Conservation (phyloP, 768 basidiomycete species). For the Tephrocybe sp. region DNA sequence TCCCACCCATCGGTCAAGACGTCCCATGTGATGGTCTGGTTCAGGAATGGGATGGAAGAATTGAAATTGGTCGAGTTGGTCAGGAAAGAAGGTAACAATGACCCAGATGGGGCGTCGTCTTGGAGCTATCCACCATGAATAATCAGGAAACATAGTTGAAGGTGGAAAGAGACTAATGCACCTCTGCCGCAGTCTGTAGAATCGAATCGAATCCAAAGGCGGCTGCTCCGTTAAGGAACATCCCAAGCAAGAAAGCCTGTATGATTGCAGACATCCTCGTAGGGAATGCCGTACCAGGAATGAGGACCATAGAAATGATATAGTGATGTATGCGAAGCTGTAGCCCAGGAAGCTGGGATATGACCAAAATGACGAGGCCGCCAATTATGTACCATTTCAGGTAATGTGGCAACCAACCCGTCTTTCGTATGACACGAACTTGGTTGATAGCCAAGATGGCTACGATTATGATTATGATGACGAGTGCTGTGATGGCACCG, state of each 20-base stretch:
- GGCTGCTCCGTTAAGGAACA: conserved; percentile 79
- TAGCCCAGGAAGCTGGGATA: conserved; percentile 69
- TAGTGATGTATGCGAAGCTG: conserved; percentile 82
- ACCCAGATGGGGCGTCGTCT: conserved; percentile 70
- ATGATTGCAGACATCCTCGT: conserved; percentile 78
- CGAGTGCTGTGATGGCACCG: conserved; percentile 67
- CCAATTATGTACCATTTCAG: conserved; percentile 70
- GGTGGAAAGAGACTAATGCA: conserved; percentile 21
- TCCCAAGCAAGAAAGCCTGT: conserved; percentile 79
- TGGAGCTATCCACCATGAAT: conserved; percentile 48
- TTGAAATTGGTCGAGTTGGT: conserved; percentile 76
- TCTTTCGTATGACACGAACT: conserved; percentile 78
- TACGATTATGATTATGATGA: conserved; percentile 67
- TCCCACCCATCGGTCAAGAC: conserved; percentile 59
- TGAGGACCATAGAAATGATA: conserved; percentile 68
- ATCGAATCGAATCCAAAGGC: conserved; percentile 82
- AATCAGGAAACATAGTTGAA: conserved; percentile 6
- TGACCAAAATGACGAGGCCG: conserved; percentile 62
- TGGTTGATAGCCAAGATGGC: conserved; percentile 69
- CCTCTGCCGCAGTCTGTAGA: conserved; percentile 71
- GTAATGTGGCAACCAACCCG: conserved; percentile 81
- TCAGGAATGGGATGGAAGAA: conserved; percentile 47
- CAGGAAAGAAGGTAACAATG: conserved; percentile 66
- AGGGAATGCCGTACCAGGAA: conserved; percentile 80
- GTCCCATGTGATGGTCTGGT: conserved; percentile 62